A percentile compares a stretch with the other conserved stretches of the same genome.
Conservation (phyloP, 768 basidiomycete species). For the Tubosaeta sp. region DNA sequence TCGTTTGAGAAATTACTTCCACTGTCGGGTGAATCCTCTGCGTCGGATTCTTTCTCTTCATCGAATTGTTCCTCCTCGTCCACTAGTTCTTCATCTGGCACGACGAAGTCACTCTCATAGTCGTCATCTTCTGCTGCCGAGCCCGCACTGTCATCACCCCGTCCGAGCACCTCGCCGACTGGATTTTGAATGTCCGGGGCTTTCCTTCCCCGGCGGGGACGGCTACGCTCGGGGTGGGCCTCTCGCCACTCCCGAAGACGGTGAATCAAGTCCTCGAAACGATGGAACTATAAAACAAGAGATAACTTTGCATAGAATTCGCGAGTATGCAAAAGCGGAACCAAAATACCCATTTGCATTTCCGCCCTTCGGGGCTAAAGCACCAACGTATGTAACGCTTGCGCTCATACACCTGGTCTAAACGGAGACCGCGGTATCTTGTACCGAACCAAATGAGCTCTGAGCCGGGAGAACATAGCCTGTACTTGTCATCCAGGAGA, state of each 20-base stretch:
- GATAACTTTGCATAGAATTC: no score
- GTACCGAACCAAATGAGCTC: conserved; percentile 19
- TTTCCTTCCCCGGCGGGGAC: conserved; percentile 3
- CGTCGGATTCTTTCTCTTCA: neutral
- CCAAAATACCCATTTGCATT: conserved; percentile 4
- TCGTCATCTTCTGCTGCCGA: conserved; percentile 9
- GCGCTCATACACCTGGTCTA: conserved; percentile 12
- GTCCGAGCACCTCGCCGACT: conserved; percentile 12
- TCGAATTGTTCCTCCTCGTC: neutral
- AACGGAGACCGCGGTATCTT: conserved; percentile 11
- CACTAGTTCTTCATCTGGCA: conserved; percentile 1
- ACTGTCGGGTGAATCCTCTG: neutral
- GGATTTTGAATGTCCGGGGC: conserved; percentile 8
- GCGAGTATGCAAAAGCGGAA: neutral
- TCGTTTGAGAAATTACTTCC: neutral
- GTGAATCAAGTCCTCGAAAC: conserved; percentile 4
- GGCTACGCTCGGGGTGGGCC: conserved; percentile 8
- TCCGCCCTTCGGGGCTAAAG: neutral
- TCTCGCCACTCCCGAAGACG: conserved; percentile 10
- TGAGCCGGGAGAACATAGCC: conserved; percentile 20
- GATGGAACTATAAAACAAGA: conserved; percentile 1
- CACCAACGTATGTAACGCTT: conserved; percentile 12
- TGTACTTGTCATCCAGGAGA: conserved; percentile 12
- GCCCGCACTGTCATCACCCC: conserved; percentile 7
- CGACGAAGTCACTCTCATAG: conserved; percentile 7